phyloP scores from a whole-genome alignment of 108 stramenopile genomes.

The Epithemia pelagica region DNA sequence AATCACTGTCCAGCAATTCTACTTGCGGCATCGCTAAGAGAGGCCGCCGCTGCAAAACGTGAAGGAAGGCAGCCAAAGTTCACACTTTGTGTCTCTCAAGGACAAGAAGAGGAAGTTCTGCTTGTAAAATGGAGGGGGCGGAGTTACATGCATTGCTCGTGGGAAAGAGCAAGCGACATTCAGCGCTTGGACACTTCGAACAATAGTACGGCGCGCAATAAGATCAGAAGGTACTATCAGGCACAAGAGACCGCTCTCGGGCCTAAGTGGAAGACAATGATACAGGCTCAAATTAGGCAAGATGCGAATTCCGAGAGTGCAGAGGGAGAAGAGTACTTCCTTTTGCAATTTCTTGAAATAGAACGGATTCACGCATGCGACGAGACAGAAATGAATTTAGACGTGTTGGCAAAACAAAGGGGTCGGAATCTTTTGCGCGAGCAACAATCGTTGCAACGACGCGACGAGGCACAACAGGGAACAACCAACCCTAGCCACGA shows the following conservation, averaged over 20 bases:
- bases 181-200: slow-evolving; percentile 59
- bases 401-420: slow-evolving; percentile 68
- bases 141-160: slow-evolving; percentile 70
- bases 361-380: slow-evolving; percentile 80
- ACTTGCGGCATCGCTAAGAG: slow-evolving; percentile 25
- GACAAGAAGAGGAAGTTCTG: slow-evolving; percentile 53
- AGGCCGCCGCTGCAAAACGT: background rate
- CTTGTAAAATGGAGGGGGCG: slow-evolving; percentile 83
- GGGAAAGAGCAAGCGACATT: slow-evolving; percentile 72
- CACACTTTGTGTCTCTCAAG: slow-evolving; percentile 1
- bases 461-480: slow-evolving; percentile 11
- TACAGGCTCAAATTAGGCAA: slow-evolving; percentile 35
- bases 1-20: slow-evolving; percentile 55
- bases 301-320: slow-evolving; percentile 34
- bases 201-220: slow-evolving; percentile 59
- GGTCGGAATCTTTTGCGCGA: slow-evolving; percentile 53
- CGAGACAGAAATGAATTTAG: slow-evolving; percentile 75
- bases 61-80: background rate
- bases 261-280: slow-evolving; percentile 56
- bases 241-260: slow-evolving; percentile 57
- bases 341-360: slow-evolving; percentile 54
- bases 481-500: background rate
- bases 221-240: slow-evolving; percentile 66
- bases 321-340: slow-evolving; percentile 58
- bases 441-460: slow-evolving; percentile 26